Evolutionary conservation across 805 yeast genomes (phyloP), one percentile per base, ranked within the genome.

Genomic region (Zygotorulaspora florentina): DNA sequence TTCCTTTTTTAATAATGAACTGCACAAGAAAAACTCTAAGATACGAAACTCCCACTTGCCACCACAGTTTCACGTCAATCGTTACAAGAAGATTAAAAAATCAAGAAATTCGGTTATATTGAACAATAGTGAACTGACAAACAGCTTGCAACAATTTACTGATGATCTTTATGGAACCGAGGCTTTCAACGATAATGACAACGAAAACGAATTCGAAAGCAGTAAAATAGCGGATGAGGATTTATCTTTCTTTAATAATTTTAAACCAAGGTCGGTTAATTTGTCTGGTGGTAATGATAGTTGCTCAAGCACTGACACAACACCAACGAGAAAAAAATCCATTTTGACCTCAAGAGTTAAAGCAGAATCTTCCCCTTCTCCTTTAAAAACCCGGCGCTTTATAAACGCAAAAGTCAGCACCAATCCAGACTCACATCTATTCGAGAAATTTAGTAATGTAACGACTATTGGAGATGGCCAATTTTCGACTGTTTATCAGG

Each of bases 401-500:
- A 57, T 59, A 13, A 58, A 55, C 49, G 54, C 64, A 45, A 45
- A 59, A 50, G 20, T 57, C 34, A 41, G 46, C 13, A 35, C 50
- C 36, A 62, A 61, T 18, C 65, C 68, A 7, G 66, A 59, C 49
- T 47, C 65, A 1, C 79, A 77, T 59, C 58, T 78, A 23, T 59
- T 69, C 31, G 71, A 76, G 10, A 73, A 72, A 54, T 78, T 78
- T 50, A 59, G 83, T 17, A 81, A 83, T 51, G 90, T 91, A 36
- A 73, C 75, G 36, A 67, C 82, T 37, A 69, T 91, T 17, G 96
- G 96, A 2, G 71, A 77, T 29, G 98, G 99, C 18, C 96, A 88
- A 64, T 93, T 93, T 59, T 88, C 96, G 2, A 72, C 80, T 17
- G 99, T 95, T 13, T 93, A 81, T 65, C 85, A 85, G 51, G 91